Percentiles rank a stretch among this genome's conserved stretches.
These are phyloP conservation scores for Diutina neorugosa DNA, from an alignment of 1,139 yeast species.

Conservation along the genomic window DNA sequence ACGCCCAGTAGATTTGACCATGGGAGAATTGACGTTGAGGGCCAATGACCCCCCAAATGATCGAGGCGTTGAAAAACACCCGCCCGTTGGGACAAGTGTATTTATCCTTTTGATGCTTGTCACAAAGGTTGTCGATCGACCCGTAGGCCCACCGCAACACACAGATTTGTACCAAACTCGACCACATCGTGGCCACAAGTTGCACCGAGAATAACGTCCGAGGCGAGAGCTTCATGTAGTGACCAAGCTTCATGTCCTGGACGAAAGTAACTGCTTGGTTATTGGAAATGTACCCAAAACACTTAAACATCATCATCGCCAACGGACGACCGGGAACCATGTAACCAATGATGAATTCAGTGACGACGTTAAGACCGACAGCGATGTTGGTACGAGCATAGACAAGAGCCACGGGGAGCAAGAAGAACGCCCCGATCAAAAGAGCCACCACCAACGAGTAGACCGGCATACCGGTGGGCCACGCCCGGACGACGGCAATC, in stretches of 20 bases:
- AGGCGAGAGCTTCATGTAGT: slow-evolving; percentile 42
- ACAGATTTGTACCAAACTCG: slow-evolving; percentile 31
- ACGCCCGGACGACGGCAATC: slow-evolving; percentile 14
- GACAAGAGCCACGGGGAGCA: slow-evolving; percentile 32
- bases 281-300: slow-evolving; percentile 38
- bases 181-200: slow-evolving; percentile 34
- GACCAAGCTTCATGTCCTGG: slow-evolving; percentile 44
- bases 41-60: slow-evolving; percentile 59
- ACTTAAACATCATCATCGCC: slow-evolving; percentile 37
- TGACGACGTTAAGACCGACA: slow-evolving; percentile 34
- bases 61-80: slow-evolving; percentile 42
- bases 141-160: slow-evolving; percentile 32
- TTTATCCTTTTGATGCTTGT: slow-evolving; percentile 19
- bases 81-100: slow-evolving; percentile 34
- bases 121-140: slow-evolving; percentile 36
- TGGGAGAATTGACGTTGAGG: slow-evolving; percentile 32
- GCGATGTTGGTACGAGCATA: slow-evolving; percentile 30
- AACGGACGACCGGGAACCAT: slow-evolving; percentile 37
- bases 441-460: slow-evolving; percentile 27
- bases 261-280: slow-evolving; percentile 42
- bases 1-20: slow-evolving; percentile 27
- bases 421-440: slow-evolving; percentile 27
- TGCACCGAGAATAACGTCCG: slow-evolving; percentile 33
- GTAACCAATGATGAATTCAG: slow-evolving; percentile 34
- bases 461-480: slow-evolving; percentile 34